These are phyloP conservation scores for Pseudocercospora fijiensis DNA, from an alignment of 2,329 filamentous ascomycete genomes.

Conservation along the genomic window DNA sequence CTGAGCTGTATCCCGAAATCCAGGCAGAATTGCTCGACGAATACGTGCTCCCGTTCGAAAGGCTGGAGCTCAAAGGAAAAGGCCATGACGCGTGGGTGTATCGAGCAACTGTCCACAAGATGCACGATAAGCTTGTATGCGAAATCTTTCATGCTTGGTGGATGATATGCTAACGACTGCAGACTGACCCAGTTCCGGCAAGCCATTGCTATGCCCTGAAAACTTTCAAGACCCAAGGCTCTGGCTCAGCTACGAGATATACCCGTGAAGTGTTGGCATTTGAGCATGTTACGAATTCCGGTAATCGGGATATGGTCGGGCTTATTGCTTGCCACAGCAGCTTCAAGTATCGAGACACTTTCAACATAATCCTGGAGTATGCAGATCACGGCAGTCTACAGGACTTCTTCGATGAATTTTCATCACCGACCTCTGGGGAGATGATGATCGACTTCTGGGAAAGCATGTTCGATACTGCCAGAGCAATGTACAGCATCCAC, in stretches of 20 bases:
- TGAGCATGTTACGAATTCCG: background rate
- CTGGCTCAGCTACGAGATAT: background rate
- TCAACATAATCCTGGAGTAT: slow-evolving; percentile 41
- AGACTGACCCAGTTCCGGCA: background rate
- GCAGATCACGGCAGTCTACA: slow-evolving; percentile 39
- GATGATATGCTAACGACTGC: background rate
- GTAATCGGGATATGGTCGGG: background rate
- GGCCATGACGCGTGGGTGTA: background rate
- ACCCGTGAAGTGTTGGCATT: slow-evolving; percentile 3
- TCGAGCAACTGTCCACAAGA: slow-evolving; percentile 5
- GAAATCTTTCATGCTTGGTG: background rate
- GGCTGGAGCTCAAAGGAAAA: background rate
- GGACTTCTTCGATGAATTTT: slow-evolving; percentile 31
- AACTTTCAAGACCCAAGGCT: slow-evolving; percentile 1
- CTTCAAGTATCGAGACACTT: slow-evolving; percentile 31
- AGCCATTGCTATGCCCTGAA: slow-evolving; percentile 16
- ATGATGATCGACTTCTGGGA: slow-evolving; percentile 40
- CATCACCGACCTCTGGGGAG: slow-evolving; percentile 21
- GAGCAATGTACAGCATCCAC: slow-evolving; percentile 32
- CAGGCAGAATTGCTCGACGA: background rate
- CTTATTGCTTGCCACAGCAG: slow-evolving; percentile 33
- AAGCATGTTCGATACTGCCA: slow-evolving; percentile 33
- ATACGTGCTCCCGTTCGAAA: slow-evolving; percentile 1
- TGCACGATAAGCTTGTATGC: slow-evolving; percentile 8
- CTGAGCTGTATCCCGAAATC: background rate